A percentile compares a stretch with the other conserved stretches of the same genome.
Evolutionary conservation across 2,329 filamentous ascomycete genomes (phyloP).

Genomic region (Clonostachys sp.): DNA sequence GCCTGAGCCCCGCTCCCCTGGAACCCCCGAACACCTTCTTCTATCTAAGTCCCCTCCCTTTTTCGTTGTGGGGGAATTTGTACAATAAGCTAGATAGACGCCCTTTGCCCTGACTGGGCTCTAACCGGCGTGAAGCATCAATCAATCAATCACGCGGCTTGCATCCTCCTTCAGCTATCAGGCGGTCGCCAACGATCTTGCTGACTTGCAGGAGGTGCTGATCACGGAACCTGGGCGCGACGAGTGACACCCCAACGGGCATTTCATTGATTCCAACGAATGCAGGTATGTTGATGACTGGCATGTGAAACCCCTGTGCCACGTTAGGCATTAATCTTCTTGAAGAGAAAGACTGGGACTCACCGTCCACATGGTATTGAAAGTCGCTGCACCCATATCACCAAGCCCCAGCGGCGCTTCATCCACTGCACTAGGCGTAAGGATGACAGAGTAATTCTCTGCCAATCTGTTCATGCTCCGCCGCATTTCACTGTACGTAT

Average conservation of each 20-base stretch:
- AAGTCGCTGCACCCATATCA: slow-evolving; percentile 48
- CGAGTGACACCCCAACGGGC: slow-evolving; percentile 55
- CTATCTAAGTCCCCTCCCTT: no score
- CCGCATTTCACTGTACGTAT: background rate
- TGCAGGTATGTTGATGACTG: slow-evolving; percentile 60
- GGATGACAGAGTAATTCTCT: slow-evolving; percentile 27
- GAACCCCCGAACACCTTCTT: no score
- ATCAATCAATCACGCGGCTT: no score
- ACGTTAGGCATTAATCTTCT: background rate
- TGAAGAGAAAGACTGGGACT: slow-evolving; percentile 8
- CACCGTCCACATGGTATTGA: slow-evolving; percentile 49
- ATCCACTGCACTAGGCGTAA: slow-evolving; percentile 54
- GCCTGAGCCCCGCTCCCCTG: no score
- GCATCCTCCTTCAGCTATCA: slow-evolving; percentile 24
- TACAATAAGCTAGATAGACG: no score
- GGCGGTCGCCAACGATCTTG: slow-evolving; percentile 27
- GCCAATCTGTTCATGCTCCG: background rate
- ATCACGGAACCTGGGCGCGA: slow-evolving; percentile 42
- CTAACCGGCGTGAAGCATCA: no score
- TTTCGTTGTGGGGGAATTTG: no score
- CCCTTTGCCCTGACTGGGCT: no score
- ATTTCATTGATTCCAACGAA: slow-evolving; percentile 48
- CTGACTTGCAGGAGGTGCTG: slow-evolving; percentile 34
- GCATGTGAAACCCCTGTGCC: slow-evolving; percentile 46
- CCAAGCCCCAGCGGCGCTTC: slow-evolving; percentile 50